These are phyloP conservation scores for Osmozyma mogii DNA, from an alignment of 805 yeast species.

Conservation along the genomic window DNA sequence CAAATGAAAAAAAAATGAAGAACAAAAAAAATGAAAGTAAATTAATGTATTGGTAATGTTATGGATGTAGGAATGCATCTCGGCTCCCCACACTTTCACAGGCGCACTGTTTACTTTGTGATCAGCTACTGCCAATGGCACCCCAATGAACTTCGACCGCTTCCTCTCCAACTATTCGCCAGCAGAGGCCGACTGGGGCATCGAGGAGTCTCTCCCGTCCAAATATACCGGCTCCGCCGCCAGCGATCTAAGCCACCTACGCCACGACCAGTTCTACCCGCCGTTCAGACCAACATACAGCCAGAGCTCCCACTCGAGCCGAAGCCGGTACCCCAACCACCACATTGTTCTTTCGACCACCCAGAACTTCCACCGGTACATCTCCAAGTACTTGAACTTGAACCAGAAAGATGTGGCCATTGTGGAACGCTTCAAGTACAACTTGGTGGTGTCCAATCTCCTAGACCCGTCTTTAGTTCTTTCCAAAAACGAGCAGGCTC, in stretches of 20 bases:
- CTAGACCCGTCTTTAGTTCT: conserved; percentile 34
- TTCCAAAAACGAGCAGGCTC: conserved; percentile 34
- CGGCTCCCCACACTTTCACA: too few relatives aligned
- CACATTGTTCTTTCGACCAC: conserved; percentile 5
- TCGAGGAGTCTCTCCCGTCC: conserved; percentile 9
- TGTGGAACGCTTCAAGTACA: conserved; percentile 36
- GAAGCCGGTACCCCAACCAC: neutral
- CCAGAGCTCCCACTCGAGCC: neutral
- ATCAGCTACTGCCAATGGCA: too few relatives aligned
- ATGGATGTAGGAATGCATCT: too few relatives aligned
- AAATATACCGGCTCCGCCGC: conserved; percentile 10
- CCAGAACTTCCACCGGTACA: conserved; percentile 15
- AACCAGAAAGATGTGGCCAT: conserved; percentile 14
- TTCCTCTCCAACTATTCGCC: conserved; percentile 4
- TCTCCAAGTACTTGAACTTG: conserved; percentile 20
- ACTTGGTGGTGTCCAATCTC: conserved; percentile 28
- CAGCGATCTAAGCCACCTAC: conserved; percentile 14
- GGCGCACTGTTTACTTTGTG: too few relatives aligned
- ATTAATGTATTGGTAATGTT: too few relatives aligned
- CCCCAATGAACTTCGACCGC: too few relatives aligned
- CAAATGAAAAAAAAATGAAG: too few relatives aligned
- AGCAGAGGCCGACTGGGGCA: conserved; percentile 18
- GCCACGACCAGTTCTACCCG: neutral
- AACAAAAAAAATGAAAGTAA: too few relatives aligned
- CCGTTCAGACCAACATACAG: neutral